A percentile compares a stretch with the other conserved stretches of the same genome.
phyloP scores from a whole-genome alignment of 768 basidiomycete species.

The Termitomyces sp. region DNA sequence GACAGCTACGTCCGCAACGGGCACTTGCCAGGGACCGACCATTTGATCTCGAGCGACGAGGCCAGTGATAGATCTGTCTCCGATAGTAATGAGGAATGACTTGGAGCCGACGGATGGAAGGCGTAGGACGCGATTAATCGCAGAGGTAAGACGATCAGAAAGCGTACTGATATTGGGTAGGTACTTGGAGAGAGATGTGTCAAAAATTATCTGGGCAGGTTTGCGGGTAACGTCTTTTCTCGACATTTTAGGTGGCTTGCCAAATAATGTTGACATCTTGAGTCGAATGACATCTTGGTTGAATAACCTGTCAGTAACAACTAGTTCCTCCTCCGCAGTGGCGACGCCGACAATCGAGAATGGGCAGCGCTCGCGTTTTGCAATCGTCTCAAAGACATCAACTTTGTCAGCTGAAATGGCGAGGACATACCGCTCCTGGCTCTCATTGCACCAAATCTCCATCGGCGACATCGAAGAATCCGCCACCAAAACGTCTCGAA shows the following conservation, averaged over 20 bases:
- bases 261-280: conserved; percentile 93
- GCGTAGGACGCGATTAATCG: conserved; percentile 76
- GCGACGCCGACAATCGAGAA: conserved; percentile 90
- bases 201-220: conserved; percentile 47
- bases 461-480: conserved; percentile 95
- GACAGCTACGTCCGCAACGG: conserved; percentile 95
- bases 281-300: conserved; percentile 77
- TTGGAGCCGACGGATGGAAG: conserved; percentile 94
- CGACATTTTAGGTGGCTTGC: conserved; percentile 90
- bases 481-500: conserved; percentile 87
- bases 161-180: conserved; percentile 39
- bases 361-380: conserved; percentile 86
- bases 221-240: conserved; percentile 54
- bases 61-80: conserved; percentile 91
- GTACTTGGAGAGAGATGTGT: conserved; percentile 62
- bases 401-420: conserved; percentile 69
- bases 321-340: conserved; percentile 71
- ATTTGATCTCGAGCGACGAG: conserved; percentile 96
- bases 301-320: conserved; percentile 86
- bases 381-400: conserved; percentile 65
- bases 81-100: conserved; percentile 97
- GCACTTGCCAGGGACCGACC: conserved; percentile 99
- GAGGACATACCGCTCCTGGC: conserved; percentile 95
- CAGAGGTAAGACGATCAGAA: conserved; percentile 48
- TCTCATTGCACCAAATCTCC: conserved; percentile 99